A percentile compares a stretch with the other conserved stretches of the same genome.
Conservation (phyloP, 2,329 filamentous ascomycete species). For the Sarocladiaceae sp. region DNA sequence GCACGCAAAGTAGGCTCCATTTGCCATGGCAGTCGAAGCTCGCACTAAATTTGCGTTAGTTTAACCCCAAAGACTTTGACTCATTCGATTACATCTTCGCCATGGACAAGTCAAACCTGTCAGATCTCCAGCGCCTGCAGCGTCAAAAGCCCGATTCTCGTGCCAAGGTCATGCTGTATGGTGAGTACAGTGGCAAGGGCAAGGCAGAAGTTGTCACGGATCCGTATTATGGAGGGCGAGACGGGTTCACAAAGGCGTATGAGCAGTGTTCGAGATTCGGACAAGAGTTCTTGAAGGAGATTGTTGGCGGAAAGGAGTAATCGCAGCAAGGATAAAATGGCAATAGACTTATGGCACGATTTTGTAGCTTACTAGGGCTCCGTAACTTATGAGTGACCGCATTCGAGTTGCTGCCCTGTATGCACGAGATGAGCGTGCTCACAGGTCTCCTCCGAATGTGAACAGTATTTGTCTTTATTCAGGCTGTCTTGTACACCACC, state of each 20-base stretch:
- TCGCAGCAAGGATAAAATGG: not conserved
- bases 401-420: no score
- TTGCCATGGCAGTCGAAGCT: not conserved
- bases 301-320: constrained; percentile 25
- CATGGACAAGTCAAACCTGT: constrained; percentile 84
- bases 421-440: no score
- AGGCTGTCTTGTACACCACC: not conserved
- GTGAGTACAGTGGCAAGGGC: constrained; percentile 65
- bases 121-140: constrained; percentile 60
- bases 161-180: constrained; percentile 76
- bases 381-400: no score
- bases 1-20: constrained; percentile 62
- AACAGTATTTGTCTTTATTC: no score
- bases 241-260: constrained; percentile 83
- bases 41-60: constrained; percentile 26
- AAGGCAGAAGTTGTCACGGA: constrained; percentile 73
- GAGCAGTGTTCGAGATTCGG: constrained; percentile 78
- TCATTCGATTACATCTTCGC: constrained; percentile 91
- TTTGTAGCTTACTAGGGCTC: no score
- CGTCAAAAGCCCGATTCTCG: constrained; percentile 53
- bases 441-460: no score
- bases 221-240: constrained; percentile 84
- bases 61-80: constrained; percentile 66
- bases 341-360: not conserved
- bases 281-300: constrained; percentile 65